Percentiles rank a stretch among this genome's conserved stretches.
These are phyloP conservation scores for Magnolia officinalis DNA, from an alignment of 164 flowering plant genomes.

Conservation along the genomic window DNA sequence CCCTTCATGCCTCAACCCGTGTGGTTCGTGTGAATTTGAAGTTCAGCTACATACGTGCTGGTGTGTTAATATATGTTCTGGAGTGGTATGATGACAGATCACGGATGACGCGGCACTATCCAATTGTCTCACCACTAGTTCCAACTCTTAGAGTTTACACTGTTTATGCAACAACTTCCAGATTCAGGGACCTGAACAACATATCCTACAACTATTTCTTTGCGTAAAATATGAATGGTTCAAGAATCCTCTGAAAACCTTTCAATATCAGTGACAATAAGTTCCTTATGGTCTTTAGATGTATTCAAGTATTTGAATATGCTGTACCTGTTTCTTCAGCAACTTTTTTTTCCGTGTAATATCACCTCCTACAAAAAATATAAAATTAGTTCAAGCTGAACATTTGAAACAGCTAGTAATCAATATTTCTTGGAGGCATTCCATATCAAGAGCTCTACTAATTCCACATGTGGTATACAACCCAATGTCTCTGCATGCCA, in stretches of 20 bases:
- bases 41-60: no score
- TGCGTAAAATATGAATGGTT: neutral
- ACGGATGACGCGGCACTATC: no score
- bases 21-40: no score
- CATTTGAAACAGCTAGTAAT: neutral
- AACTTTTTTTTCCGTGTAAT: constrained; percentile 91
- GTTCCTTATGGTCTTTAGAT: neutral
- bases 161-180: no score
- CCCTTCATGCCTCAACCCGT: no score
- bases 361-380: constrained; percentile 75
- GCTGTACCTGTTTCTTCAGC: constrained; percentile 81
- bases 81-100: no score
- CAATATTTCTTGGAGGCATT: neutral
- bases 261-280: neutral
- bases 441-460: neutral
- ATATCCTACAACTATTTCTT: no score
- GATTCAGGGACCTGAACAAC: no score
- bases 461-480: neutral
- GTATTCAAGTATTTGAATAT: neutral
- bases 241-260: neutral
- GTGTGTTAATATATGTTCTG: no score
- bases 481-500: neutral
- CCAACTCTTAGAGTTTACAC: no score
- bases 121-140: no score
- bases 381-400: neutral